These are phyloP conservation scores for Camellia oleifera DNA, from an alignment of 179 eudicot genomes.

Conservation along the genomic window DNA sequence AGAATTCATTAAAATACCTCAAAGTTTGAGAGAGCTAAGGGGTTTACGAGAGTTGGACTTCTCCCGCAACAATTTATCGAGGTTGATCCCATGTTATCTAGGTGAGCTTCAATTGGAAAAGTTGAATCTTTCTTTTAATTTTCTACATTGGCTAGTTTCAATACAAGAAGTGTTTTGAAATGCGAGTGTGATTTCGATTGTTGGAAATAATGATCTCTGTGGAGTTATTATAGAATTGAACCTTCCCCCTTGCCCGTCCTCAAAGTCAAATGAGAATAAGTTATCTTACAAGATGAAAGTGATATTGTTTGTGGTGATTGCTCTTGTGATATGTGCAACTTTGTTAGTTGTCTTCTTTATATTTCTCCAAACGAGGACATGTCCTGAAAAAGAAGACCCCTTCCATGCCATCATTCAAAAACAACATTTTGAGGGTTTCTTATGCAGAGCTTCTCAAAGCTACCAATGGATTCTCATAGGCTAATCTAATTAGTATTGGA, in stretches of 20 bases:
- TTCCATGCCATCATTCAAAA: background rate
- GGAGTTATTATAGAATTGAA: conserved; percentile 20
- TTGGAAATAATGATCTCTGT: conserved; percentile 20
- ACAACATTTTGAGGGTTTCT: background rate
- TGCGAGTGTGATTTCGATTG: conserved; percentile 8
- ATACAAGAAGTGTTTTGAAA: conserved; percentile 13
- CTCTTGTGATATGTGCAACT: background rate
- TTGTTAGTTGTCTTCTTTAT: background rate
- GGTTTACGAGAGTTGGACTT: conserved; percentile 24
- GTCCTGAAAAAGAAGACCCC: background rate
- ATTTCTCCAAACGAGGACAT: background rate
- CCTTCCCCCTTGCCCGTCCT: conserved; percentile 16
- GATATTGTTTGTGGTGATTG: background rate
- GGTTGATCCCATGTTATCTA: conserved; percentile 14
- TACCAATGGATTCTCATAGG: conserved; percentile 12
- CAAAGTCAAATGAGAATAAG: background rate
- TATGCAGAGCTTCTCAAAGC: conserved; percentile 15
- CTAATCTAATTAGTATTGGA: conserved; percentile 1
- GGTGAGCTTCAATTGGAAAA: background rate
- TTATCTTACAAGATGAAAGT: background rate
- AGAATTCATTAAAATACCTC: conserved; percentile 7
- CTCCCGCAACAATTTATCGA: conserved; percentile 18
- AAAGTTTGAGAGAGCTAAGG: background rate
- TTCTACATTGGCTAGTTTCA: conserved; percentile 15
- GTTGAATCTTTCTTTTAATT: conserved; percentile 24